phyloP scores from a whole-genome alignment of 2,329 filamentous ascomycete species.

The Neopestalotiopsis sp. region DNA sequence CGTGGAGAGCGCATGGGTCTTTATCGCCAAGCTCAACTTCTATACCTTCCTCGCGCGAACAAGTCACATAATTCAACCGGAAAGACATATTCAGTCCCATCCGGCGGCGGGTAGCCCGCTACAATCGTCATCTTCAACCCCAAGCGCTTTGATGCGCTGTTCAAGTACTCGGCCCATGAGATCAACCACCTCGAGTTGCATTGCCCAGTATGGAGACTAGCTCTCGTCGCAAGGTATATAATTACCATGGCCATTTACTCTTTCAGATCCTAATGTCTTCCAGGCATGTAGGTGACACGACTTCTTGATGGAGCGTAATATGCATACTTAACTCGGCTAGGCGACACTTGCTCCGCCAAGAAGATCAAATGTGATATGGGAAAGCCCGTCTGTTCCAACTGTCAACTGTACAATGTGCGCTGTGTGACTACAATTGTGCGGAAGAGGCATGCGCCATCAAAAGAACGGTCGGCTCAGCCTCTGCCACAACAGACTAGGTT shows the following conservation, averaged over 20 bases:
- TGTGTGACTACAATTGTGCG: slow-evolving; percentile 39
- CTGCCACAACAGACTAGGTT: neutral
- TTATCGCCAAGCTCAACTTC: neutral
- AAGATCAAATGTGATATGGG: slow-evolving; percentile 53
- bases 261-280: neutral
- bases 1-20: neutral
- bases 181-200: neutral
- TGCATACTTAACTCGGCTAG: slow-evolving; percentile 15
- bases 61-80: too few species aligned
- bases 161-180: neutral
- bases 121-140: too few species aligned
- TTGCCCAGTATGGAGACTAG: slow-evolving; percentile 15
- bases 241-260: neutral
- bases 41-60: too few species aligned
- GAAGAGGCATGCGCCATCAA: slow-evolving; percentile 27
- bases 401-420: slow-evolving; percentile 45
- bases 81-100: too few species aligned
- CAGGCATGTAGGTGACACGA: slow-evolving; percentile 5
- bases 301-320: neutral
- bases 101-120: too few species aligned
- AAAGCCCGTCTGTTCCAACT: slow-evolving; percentile 50
- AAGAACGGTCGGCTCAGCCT: slow-evolving; percentile 14
- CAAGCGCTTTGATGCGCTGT: too few species aligned
- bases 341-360: slow-evolving; percentile 51
- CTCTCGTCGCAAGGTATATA: slow-evolving; percentile 16